Base-by-base conservation (phyloP, 495 filamentous ascomycete genomes). In the Penicillium arizonense region DNA sequence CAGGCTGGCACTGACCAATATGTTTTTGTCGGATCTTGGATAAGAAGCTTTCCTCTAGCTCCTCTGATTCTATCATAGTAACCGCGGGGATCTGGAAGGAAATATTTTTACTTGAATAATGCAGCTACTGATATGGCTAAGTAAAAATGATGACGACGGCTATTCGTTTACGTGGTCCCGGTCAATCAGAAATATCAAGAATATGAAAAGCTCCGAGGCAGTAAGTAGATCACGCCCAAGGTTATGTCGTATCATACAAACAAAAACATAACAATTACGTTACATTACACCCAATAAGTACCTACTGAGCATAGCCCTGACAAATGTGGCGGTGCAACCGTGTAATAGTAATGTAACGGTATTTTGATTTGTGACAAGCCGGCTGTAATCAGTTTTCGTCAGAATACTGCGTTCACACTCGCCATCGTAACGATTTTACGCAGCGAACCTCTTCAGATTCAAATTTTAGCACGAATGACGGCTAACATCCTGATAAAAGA, bases 201-300 rank as follows among this genome's bases (percentile, higher is more conserved):
- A 32, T 16, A 32, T 2, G 6, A 44, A 44, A 26, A 28, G 41
- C 41, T 44, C 30, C 5, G 11, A 9, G 37, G n/a, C 5, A 32
- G 21, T 44, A 44, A 13, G 41, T 44, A 44, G 23, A 44, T 28
- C 24, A 30, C 41, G 41, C 21, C 41, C 7, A 14, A n/a, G 30
- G 11, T 44, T 44, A 44, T 44, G 12, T 30, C 26, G 41, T 44
- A 44, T 44, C n/a, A 44, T 44, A 44, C 24, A 44, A 44, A 32
- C 24, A 8, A 30, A 30, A 30, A 32, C 24, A 44, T 44, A 44
- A 14, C n/a, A 32, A 6, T 44, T 44, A 44, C 41, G 41, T 12
- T 44, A 44, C 24, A 30, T 44, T 44, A 44, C 24, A 44, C 32
- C 9, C 12, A 9, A 13, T 44, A 40, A 44, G 16, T 44, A 32